Percentiles rank a stretch among this genome's conserved stretches.
Evolutionary conservation across 2,329 filamentous ascomycete genomes (phyloP).

Genomic region (Polychaeton citri): DNA sequence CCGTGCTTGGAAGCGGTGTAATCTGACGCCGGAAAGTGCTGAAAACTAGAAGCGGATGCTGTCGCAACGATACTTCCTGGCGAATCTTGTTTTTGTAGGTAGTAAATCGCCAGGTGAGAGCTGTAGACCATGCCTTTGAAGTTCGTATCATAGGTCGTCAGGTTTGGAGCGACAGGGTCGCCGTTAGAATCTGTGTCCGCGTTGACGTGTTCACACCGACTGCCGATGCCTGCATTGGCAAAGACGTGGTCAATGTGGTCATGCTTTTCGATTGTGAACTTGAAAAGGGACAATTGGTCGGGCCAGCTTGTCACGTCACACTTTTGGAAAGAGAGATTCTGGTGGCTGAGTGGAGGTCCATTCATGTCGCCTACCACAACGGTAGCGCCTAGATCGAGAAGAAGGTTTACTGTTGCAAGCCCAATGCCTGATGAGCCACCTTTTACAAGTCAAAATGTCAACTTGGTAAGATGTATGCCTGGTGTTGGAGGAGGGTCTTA

Average conservation of each 20-base stretch:
- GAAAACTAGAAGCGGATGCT: slow-evolving; percentile 38
- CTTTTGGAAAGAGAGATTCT: slow-evolving; percentile 27
- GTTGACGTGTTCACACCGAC: slow-evolving; percentile 24
- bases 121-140: slow-evolving; percentile 30
- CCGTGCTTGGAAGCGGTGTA: too few relatives aligned
- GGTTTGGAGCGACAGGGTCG: slow-evolving; percentile 19
- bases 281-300: slow-evolving; percentile 39
- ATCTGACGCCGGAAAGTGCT: too few relatives aligned
- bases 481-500: too few relatives aligned
- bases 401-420: too few relatives aligned
- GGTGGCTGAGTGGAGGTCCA: slow-evolving; percentile 20
- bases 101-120: slow-evolving; percentile 27
- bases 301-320: slow-evolving; percentile 39
- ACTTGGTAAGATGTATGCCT: too few relatives aligned
- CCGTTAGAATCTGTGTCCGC: slow-evolving; percentile 22
- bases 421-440: too few relatives aligned
- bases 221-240: slow-evolving; percentile 43
- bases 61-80: slow-evolving; percentile 39
- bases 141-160: slow-evolving; percentile 28
- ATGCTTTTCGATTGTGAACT: slow-evolving; percentile 30
- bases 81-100: slow-evolving; percentile 33
- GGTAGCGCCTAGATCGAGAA: too few relatives aligned
- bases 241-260: slow-evolving; percentile 35
- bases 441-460: too few relatives aligned
- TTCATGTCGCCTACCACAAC: too few relatives aligned